Evolutionary conservation across 2,329 filamentous ascomycete species (phyloP), one percentile per base, ranked within the genome.

Genomic region (Penicillium hordei): DNA sequence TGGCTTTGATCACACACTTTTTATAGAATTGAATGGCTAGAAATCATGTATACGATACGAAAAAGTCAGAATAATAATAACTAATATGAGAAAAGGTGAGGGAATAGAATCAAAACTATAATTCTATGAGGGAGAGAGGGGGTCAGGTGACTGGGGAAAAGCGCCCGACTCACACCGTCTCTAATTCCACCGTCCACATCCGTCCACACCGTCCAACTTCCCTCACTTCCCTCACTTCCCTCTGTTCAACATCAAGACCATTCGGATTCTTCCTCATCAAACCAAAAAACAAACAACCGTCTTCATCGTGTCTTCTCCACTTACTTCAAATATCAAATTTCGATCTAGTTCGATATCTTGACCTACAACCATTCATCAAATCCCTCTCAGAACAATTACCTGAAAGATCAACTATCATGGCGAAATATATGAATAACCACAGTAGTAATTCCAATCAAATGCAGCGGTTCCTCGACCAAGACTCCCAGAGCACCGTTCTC

Each of bases 401-500:
- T 42, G 43, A 59, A 50, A 43, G 42, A 64, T 48, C 58, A 54
- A 46, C 31, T 60, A 65, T 31, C 54, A 76, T 76, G 74, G 71
- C 74, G 63, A 72, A 69, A 61, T 70, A 83, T 83, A 86, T 83
- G 85, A 90, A 83, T 87, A 89, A 76, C 76, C 81, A 76, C 77
- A 83, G 86, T 90, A 89, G 83, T 86, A 90, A 87, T 84, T 70
- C 70, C 73, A 75, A 79, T 75, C 71, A 76, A 68, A 70, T 84
- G 86, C 83, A 85, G 85, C 82, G 83, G 79, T 80, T 80, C 80
- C 55, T 64, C 38, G 78, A 81, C 76, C 79, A 71, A 69, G 65
- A 70, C 52, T 60, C 70, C 43, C 83, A 83, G 70, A 81, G 86
- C 81, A 89, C 89, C 76, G 87, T 94, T 78, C 88, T 93, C 81